Evolutionary conservation across 495 filamentous ascomycete species (phyloP).

Genomic region (Penicillium cinerascens): DNA sequence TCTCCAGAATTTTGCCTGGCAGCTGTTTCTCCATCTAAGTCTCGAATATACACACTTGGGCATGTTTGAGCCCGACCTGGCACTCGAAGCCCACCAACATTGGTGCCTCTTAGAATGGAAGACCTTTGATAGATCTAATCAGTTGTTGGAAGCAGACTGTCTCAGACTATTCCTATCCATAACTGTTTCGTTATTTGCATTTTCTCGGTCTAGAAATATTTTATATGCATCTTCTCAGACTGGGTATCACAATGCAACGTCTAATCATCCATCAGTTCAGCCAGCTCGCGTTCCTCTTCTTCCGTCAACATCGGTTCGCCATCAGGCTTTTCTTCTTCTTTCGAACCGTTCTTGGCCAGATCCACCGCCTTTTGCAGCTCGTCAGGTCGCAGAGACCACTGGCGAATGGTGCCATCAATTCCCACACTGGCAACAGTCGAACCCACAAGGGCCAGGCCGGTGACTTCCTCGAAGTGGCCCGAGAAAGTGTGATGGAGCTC

Average conservation of each 20-base stretch:
- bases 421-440: constrained; percentile 69
- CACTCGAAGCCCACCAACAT: no score
- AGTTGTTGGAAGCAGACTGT: no score
- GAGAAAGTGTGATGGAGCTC: constrained; percentile 70
- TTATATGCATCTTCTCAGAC: background rate
- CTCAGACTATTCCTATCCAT: no score
- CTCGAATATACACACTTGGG: no score
- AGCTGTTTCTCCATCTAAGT: no score
- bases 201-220: background rate
- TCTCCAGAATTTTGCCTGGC: no score
- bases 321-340: constrained; percentile 45
- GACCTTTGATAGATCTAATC: no score
- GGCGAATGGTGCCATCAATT: constrained; percentile 84
- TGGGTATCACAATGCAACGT: constrained; percentile 16
- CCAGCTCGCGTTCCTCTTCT: constrained; percentile 83
- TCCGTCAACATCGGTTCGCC: constrained; percentile 58
- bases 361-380: constrained; percentile 62
- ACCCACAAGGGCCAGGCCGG: constrained; percentile 64
- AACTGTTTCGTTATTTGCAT: background rate
- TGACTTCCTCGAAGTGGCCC: constrained; percentile 93
- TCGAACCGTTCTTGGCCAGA: constrained; percentile 52
- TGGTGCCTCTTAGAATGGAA: no score
- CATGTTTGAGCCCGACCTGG: no score
- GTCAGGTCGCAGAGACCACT: constrained; percentile 66
- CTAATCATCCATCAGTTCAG: constrained; percentile 77